Conservation (phyloP, 208 protist species). For the Leishmania mexicana region DNA sequence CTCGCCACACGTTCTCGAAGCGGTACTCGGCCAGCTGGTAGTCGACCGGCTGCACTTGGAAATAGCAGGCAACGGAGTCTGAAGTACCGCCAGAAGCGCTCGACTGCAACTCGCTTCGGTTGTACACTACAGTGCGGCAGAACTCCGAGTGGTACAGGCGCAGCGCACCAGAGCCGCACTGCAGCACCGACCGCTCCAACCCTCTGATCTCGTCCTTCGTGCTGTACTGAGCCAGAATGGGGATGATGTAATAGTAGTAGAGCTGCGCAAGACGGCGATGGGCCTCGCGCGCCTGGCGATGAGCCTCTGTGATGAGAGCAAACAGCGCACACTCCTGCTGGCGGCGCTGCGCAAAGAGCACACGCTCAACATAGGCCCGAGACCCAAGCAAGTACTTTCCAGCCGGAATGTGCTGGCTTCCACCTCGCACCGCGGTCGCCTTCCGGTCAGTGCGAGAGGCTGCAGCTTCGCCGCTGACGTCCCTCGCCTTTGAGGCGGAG, state of each 20-base stretch:
- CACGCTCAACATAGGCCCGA: conserved; percentile 48
- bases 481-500: not conserved
- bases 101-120: not conserved
- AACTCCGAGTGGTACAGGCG: conserved; percentile 27
- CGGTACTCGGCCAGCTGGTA: conserved; percentile 50
- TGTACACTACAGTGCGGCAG: not conserved
- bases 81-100: conserved; percentile 2
- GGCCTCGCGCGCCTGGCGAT: conserved; percentile 37
- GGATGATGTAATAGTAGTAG: conserved; percentile 59
- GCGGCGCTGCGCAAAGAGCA: conserved; percentile 43
- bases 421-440: not conserved
- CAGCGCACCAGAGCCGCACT: conserved; percentile 25
- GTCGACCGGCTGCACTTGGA: conserved; percentile 36
- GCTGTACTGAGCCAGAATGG: conserved; percentile 32
- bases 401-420: conserved; percentile 3
- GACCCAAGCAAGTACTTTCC: conserved; percentile 40
- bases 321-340: conserved; percentile 69
- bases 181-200: conserved; percentile 23
- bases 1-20: conserved; percentile 45
- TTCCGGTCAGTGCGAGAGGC: not conserved
- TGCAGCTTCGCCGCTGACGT: not conserved
- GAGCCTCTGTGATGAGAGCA: conserved; percentile 47
- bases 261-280: conserved; percentile 46
- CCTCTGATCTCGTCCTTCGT: conserved; percentile 5
- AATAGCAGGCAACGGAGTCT: not conserved